Percentiles rank a stretch among this genome's conserved stretches.
phyloP scores from a whole-genome alignment of 208 protist genomes.

The Novymonas esmeraldas region DNA sequence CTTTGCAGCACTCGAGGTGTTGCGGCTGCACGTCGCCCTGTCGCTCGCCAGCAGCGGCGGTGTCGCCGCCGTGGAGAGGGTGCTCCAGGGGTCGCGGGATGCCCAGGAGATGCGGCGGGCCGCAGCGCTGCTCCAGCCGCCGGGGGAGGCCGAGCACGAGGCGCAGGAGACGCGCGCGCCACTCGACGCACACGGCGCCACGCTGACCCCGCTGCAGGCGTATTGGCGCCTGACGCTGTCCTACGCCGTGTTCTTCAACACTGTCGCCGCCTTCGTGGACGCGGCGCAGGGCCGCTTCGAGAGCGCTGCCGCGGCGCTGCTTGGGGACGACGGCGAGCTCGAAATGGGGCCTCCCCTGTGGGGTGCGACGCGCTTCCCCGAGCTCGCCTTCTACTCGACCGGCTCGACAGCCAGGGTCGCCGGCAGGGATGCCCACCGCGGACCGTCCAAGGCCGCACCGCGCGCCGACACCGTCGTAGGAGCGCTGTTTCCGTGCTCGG shows the following conservation, averaged over 20 bases:
- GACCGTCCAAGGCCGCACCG: not conserved
- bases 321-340: constrained; percentile 21
- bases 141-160: constrained; percentile 8
- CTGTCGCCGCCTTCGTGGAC: constrained; percentile 28
- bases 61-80: constrained; percentile 8
- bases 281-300: constrained; percentile 24
- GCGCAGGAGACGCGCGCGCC: constrained; percentile 8
- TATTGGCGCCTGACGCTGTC: constrained; percentile 25
- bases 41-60: constrained; percentile 14
- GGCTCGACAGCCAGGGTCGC: constrained; percentile 2
- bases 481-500: constrained; percentile 19
- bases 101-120: constrained; percentile 11
- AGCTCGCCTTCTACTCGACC: constrained; percentile 27
- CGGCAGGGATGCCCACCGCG: not conserved
- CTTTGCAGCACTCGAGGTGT: constrained; percentile 35
- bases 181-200: not conserved
- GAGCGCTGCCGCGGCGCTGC: constrained; percentile 21
- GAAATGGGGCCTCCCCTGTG: constrained; percentile 8
- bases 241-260: constrained; percentile 50
- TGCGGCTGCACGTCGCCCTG: constrained; percentile 22
- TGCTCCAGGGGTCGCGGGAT: not conserved
- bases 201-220: constrained; percentile 11
- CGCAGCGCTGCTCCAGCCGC: constrained; percentile 16
- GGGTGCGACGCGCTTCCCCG: constrained; percentile 41
- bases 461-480: constrained; percentile 18